Conservation (phyloP, 2,329 filamentous ascomycete species). For the Paraconiothyrium brasiliense region DNA sequence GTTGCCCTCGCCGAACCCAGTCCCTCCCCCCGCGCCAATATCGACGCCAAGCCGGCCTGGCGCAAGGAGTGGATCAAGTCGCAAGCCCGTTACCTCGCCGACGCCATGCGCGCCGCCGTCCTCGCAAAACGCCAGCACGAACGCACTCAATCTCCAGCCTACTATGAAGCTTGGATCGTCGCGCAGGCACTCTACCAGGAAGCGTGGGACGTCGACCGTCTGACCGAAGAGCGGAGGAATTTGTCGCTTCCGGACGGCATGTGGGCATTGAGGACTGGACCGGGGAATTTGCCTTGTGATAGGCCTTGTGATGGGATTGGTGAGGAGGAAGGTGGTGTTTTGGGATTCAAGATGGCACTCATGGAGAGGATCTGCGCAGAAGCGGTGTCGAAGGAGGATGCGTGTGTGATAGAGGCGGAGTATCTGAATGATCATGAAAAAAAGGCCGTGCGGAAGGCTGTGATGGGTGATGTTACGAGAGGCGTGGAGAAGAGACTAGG, state of each 20-base stretch:
- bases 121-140: conserved; percentile 11
- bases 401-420: conserved; percentile 9
- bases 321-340: conserved; percentile 15
- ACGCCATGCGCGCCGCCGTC: conserved; percentile 8
- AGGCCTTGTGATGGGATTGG: neutral
- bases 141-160: neutral
- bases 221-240: conserved; percentile 27
- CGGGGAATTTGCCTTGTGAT: conserved; percentile 4
- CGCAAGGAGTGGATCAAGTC: conserved; percentile 30
- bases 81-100: conserved; percentile 20
- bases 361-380: conserved; percentile 32
- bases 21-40: conserved; percentile 11
- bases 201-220: conserved; percentile 25
- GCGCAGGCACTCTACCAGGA: neutral
- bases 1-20: neutral
- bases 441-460: conserved; percentile 20
- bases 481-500: neutral
- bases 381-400: conserved; percentile 11
- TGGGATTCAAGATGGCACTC: conserved; percentile 30
- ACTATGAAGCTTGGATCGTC: conserved; percentile 18
- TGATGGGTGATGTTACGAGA: conserved; percentile 7
- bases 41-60: conserved; percentile 18
- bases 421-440: conserved; percentile 22
- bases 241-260: conserved; percentile 27
- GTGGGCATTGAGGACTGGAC: conserved; percentile 23